Percentiles rank a stretch among this genome's conserved stretches.
Conservation (phyloP, 768 basidiomycete species). For the Mycena crocata region DNA sequence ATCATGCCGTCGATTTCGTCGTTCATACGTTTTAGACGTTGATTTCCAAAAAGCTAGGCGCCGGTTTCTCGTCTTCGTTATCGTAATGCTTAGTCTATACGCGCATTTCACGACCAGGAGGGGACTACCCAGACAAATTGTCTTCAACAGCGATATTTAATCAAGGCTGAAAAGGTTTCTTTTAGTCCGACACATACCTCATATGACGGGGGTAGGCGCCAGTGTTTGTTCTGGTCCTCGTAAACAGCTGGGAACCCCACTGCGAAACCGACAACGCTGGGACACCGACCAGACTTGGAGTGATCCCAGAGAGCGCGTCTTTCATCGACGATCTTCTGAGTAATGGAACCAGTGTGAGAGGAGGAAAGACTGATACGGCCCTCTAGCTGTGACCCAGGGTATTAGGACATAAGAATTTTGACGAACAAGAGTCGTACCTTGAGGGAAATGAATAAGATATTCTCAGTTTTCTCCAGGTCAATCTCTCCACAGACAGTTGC, state of each 20-base stretch:
- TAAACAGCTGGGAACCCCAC: conserved; percentile 50
- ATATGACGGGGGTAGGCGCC: conserved; percentile 53
- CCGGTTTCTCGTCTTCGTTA: conserved; percentile 30
- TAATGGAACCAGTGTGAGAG: conserved; percentile 48
- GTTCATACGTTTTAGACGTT: conserved; percentile 48
- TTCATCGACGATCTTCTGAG: conserved; percentile 44
- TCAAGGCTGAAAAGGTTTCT: neutral
- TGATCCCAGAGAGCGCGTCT: conserved; percentile 46
- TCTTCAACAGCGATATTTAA: conserved; percentile 2
- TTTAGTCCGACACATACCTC: conserved; percentile 37
- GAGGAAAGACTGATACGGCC: conserved; percentile 50
- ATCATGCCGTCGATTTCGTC: neutral
- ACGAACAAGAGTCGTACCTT: conserved; percentile 45
- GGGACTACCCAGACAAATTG: conserved; percentile 25
- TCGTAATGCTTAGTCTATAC: conserved; percentile 49
- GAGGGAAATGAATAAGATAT: conserved; percentile 47
- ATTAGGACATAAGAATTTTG: neutral
- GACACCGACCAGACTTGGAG: conserved; percentile 42
- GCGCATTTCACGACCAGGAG: conserved; percentile 46
- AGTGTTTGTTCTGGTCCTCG: conserved; percentile 41
- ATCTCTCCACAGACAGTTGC: conserved; percentile 51
- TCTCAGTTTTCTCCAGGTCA: conserved; percentile 43
- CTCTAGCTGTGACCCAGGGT: conserved; percentile 42
- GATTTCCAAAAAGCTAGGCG: conserved; percentile 22
- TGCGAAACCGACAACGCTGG: conserved; percentile 52